Evolutionary conservation across 495 filamentous ascomycete species (phyloP), one percentile per base, ranked within the genome.

Genomic region (Annulohypoxylon nitens): DNA sequence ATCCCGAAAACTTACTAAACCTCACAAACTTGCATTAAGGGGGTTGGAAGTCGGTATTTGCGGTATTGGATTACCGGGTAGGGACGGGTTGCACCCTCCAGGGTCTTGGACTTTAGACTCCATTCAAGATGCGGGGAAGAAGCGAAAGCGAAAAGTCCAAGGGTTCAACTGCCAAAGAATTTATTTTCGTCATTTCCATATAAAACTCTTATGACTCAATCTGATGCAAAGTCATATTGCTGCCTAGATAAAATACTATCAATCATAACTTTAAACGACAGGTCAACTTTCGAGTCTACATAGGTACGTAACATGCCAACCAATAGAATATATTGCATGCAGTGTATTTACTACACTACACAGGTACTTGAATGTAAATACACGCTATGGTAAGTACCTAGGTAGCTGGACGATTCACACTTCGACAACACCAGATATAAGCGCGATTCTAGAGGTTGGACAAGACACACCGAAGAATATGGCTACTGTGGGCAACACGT

Each of bases 121-220:
- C 33, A 37, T 57, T 37, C 12, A 10, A 18, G n/a, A 57, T 57
- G 60, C 25, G 60, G 60, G 60, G 60, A 25, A 62, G 53, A 7
- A 16, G 6, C 25, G n/a, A 26, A 33, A 51, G 48, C 43, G 18
- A 47, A 47, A 47, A 2, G 2, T 3, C 14, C 4, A n/a, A 14
- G 41, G 4, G 41, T 45, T 45, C 4, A 16, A 45, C 14, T 11
- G 6, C 16, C 16, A 18, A 18, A 47, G n/a, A 47, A 9, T 20
- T 9, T 16, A 47, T 2, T 50, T 50, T 11, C 10, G 25, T 20
- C 5, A 26, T 26, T 25, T 9, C 12, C 25, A 3, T 12, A 18
- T 51, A 23, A 30, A 51, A 51, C 18, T 26, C 7, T 10, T 20
- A 50, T 23, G 45, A 50, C 18, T 50, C 45, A 50, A 50, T 16